Percentiles rank a stretch among this genome's conserved stretches.
phyloP scores from a whole-genome alignment of 2,329 filamentous ascomycete species.

The Ophiostoma fasciatum region DNA sequence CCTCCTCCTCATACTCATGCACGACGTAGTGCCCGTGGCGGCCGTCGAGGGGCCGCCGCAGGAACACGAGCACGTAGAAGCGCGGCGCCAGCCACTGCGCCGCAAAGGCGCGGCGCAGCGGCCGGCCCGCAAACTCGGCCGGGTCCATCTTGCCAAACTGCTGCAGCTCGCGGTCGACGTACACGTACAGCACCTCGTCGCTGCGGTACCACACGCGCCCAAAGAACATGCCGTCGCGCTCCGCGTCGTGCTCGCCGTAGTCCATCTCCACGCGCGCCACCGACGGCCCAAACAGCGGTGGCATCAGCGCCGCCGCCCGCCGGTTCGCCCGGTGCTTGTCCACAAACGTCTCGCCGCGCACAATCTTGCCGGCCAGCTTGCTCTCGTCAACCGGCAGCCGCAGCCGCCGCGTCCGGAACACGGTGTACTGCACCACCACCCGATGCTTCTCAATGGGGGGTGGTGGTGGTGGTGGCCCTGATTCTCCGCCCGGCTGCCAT shows the following conservation, averaged over 20 bases:
- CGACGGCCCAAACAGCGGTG: neutral
- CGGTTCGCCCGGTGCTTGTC: slow-evolving; percentile 10
- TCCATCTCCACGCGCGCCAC: slow-evolving; percentile 5
- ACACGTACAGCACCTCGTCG: slow-evolving; percentile 2
- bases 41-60: neutral
- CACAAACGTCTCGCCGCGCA: slow-evolving; percentile 7
- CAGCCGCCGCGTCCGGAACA: slow-evolving; percentile 7
- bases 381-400: neutral
- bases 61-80: slow-evolving; percentile 10
- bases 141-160: slow-evolving; percentile 8
- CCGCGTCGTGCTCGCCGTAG: slow-evolving; percentile 1
- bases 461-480: neutral
- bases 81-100: slow-evolving; percentile 2
- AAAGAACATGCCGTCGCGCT: slow-evolving; percentile 10
- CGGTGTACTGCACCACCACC: slow-evolving; percentile 8
- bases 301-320: slow-evolving; percentile 1
- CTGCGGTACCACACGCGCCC: slow-evolving; percentile 2
- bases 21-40: neutral
- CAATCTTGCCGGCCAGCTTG: neutral
- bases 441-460: slow-evolving; percentile 1
- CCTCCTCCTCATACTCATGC: slow-evolving; percentile 3
- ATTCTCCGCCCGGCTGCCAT: too few species aligned
- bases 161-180: slow-evolving; percentile 9
- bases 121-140: slow-evolving; percentile 1
- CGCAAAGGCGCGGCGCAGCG: neutral